Conservation (phyloP, 2,329 filamentous ascomycete genomes). For the Truncatella angustata region DNA sequence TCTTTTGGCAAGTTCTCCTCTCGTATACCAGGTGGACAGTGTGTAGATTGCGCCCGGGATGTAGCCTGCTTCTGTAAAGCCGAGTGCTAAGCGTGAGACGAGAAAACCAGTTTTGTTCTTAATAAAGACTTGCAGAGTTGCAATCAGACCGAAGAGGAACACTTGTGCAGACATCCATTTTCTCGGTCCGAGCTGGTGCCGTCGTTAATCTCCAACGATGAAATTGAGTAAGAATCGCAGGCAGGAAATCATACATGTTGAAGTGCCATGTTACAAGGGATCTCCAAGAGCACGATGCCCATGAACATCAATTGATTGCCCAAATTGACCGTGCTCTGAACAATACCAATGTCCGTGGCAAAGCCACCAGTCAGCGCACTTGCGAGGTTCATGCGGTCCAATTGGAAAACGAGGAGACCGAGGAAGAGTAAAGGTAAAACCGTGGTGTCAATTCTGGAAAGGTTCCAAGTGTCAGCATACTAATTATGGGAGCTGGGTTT, state of each 20-base stretch:
- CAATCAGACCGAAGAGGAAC: conserved; percentile 30
- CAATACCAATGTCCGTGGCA: conserved; percentile 24
- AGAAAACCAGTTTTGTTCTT: conserved; percentile 42
- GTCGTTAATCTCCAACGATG: neutral
- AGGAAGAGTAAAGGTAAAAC: conserved; percentile 29
- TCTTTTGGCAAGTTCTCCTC: conserved; percentile 41
- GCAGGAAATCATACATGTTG: neutral
- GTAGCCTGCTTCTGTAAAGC: conserved; percentile 49
- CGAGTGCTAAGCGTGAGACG: conserved; percentile 40
- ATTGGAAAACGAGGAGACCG: conserved; percentile 30
- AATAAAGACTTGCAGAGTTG: conserved; percentile 32
- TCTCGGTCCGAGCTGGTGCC: conserved; percentile 27
- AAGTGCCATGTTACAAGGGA: conserved; percentile 26
- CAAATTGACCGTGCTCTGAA: conserved; percentile 26
- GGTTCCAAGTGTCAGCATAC: too few species aligned
- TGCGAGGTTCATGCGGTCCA: conserved; percentile 31
- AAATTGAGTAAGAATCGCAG: too few species aligned
- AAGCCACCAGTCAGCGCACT: conserved; percentile 31
- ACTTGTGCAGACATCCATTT: conserved; percentile 30
- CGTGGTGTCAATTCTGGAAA: conserved; percentile 24
- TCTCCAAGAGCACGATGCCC: conserved; percentile 30
- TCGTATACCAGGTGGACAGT: conserved; percentile 49
- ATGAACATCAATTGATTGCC: conserved; percentile 28
- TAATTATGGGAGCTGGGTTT: too few species aligned
- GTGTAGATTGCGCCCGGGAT: conserved; percentile 52